Base-by-base conservation (phyloP, 108 stramenopile genomes). In the Cyclotella cryptica region DNA sequence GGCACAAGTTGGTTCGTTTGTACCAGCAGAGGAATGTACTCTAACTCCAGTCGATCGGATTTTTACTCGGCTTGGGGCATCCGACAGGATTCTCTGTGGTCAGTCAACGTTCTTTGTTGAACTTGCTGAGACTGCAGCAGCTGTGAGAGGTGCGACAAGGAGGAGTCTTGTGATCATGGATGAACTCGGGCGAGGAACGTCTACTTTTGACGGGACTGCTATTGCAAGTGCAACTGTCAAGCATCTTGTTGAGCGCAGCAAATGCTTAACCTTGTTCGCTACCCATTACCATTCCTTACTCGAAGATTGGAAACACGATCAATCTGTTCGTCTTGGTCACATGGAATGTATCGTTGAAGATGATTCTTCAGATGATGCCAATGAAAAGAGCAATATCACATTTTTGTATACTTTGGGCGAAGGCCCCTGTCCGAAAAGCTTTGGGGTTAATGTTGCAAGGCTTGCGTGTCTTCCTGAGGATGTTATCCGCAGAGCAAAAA, bases 41-140 rank as follows among this genome's bases (percentile, higher is more conserved):
- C 72, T 99, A 51, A 98, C 98, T 15, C 99, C 99, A 24, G 84
- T 98, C 18, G 99, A 99, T 85, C 92, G 98, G 24, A 98, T 99
- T 67, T 99, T 97, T 71, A 99, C 99, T 42, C 89, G 99, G 11
- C 89, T 99, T 10, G 99, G 99, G n/a, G 99, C 99, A 4, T 93
- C 92, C 22, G 99, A 99, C 78, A 88, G 98, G n/a, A 98, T 99
- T 73, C 85, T 99, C 42, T 77, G 92, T 35, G 99, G 99, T 0
- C 98, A 99, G 75, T 96, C 95, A 18, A 99, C 99, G 8, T 99
- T 99, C 78, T 99, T 98, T 76, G 98, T 99, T 13, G 98, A 98
- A 76, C 90, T 99, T 17, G 95, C 96, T 4, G 99, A 99, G 80
- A 99, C 98, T 28, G 96, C 99, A 0, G 90, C 96, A n/a, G 98